Percentiles rank a stretch among this genome's conserved stretches.
Evolutionary conservation across 768 basidiomycete genomes (phyloP).

Genomic region (Amanita jacksonii): DNA sequence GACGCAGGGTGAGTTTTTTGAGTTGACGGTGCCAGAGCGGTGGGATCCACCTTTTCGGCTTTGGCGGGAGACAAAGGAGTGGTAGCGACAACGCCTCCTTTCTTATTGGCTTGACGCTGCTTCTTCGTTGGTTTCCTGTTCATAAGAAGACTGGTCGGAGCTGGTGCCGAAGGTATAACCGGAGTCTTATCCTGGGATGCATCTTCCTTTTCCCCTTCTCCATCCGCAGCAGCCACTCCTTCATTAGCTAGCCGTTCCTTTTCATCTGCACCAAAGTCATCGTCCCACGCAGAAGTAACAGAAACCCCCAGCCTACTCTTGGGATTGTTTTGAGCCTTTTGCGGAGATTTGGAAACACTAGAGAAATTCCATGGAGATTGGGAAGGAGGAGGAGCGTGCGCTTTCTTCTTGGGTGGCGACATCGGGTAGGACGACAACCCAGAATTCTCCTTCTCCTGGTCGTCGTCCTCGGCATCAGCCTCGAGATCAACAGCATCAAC

Average conservation of each 20-base stretch:
- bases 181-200: conserved; percentile 3
- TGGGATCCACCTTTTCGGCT: not conserved
- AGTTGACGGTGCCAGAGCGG: not conserved
- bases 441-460: conserved; percentile 4
- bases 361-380: conserved; percentile 5
- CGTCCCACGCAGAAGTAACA: conserved; percentile 9
- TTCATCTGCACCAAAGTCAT: not conserved
- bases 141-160: not conserved
- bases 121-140: conserved; percentile 8
- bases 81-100: not conserved
- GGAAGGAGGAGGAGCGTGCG: not conserved
- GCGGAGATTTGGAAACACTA: not conserved
- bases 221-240: not conserved
- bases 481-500: not conserved
- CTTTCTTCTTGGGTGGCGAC: conserved; percentile 3
- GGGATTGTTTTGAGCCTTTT: not conserved
- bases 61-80: no score
- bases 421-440: not conserved
- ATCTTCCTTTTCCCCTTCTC: conserved; percentile 1
- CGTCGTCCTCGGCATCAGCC: conserved; percentile 4
- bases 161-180: conserved; percentile 1
- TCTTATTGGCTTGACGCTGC: conserved; percentile 5
- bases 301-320: conserved; percentile 7
- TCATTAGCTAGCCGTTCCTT: not conserved
- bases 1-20: not conserved